Evolutionary conservation across 345 rosid species (phyloP).

Genomic region (Sisymbrium altissimum): DNA sequence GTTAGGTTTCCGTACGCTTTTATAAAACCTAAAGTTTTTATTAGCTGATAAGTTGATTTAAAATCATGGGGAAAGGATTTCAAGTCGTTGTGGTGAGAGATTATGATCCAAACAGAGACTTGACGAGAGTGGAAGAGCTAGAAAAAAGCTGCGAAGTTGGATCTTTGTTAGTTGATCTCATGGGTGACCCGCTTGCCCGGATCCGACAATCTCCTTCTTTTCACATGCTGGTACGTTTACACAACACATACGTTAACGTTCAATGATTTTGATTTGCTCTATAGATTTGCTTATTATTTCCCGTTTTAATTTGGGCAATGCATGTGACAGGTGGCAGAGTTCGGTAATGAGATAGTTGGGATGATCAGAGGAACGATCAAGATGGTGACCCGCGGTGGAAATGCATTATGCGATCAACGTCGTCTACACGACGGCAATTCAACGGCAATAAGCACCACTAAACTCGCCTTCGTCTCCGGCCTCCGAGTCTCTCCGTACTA

Average conservation of each 20-base stretch:
- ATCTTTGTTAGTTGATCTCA: conserved; percentile 86
- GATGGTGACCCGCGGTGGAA: conserved; percentile 84
- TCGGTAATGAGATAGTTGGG: conserved; percentile 69
- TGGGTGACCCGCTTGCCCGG: conserved; percentile 98
- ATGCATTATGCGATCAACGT: conserved; percentile 1
- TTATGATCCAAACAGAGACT: conserved; percentile 59
- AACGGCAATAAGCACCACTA: conserved; percentile 46
- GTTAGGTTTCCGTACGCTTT: conserved; percentile 3
- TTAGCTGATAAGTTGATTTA: not conserved
- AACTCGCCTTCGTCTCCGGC: conserved; percentile 84
- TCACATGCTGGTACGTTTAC: conserved; percentile 77
- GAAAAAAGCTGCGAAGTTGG: conserved; percentile 94
- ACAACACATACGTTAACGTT: conserved; percentile 7
- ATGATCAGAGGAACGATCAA: conserved; percentile 91
- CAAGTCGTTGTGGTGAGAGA: conserved; percentile 56
- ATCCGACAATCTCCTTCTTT: conserved; percentile 96
- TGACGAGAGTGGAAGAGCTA: conserved; percentile 57
- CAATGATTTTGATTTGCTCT: not conserved
- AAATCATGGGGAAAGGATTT: conserved; percentile 28
- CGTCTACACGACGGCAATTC: not conserved
- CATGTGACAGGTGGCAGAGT: conserved; percentile 76
- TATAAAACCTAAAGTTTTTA: not conserved
- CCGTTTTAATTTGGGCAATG: conserved; percentile 7
- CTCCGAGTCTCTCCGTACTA: conserved; percentile 87
- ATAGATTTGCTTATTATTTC: not conserved